Base-by-base conservation (phyloP, 2,329 filamentous ascomycete genomes). In the Chalaropsis thielavioides region DNA sequence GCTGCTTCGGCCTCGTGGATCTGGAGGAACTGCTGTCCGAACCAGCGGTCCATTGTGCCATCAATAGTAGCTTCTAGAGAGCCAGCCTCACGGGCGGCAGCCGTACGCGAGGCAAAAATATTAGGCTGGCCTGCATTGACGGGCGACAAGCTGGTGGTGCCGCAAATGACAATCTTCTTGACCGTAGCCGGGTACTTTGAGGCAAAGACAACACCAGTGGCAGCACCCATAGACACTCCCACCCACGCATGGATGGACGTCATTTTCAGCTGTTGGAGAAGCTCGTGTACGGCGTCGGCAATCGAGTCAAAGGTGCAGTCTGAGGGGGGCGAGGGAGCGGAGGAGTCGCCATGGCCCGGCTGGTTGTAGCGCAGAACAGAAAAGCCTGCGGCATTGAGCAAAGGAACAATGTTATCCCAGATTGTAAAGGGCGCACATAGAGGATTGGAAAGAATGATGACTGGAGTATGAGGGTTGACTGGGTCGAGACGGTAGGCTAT, bases 181-280 rank as follows among this genome's bases (percentile, higher is more conserved):
- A 78, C 71, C 2, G 76, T 60, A 41, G 72, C 72, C 3, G 76
- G 76, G 66, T 76, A 75, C 64, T 70, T 72, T 3, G 72, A 71
- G 0, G 72, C 71, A 67, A 78, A 79, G 65, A 73, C 72, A 61
- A 78, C 69, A 22, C 75, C 75, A 0, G 72, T 74, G 0, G 75
- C 72, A 7, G 74, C 77, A 24, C 77, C 77, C 75, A 79, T 77
- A 11, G 76, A 78, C 0, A 78, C 75, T 1, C 77, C 77, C 7
- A 79, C 70, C 77, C 76, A 79, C 2, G 74, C 72, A 64, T 75
- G 70, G 5, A 77, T 65, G 22, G 68, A 71, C 4, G 67, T 58
- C 40, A 77, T 71, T 6, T 68, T 68, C 2, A 77, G 71, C 17
- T 72, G 67, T 1, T 67, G 58, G 0, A 78, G 69, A 3, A 78